These are phyloP conservation scores for Uronychia setigera DNA, from an alignment of 73 alveolate genomes.

Conservation along the genomic window DNA sequence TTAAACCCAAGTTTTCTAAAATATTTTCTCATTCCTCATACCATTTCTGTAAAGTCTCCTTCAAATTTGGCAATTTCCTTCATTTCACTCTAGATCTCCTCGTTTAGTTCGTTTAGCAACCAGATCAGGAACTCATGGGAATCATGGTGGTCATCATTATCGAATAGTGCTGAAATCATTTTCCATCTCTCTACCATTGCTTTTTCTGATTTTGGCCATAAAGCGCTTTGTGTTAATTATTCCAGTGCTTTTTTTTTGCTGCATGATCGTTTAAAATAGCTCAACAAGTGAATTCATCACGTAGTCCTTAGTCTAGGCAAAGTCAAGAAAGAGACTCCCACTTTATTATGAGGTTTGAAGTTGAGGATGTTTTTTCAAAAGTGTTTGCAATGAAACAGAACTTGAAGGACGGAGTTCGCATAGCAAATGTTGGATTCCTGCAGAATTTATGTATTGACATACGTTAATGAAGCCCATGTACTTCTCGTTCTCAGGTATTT, in stretches of 20 bases:
- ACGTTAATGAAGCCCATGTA: constrained; percentile 59
- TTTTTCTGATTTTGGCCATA: constrained; percentile 46
- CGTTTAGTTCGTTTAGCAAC: constrained; percentile 55
- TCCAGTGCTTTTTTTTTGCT: neutral
- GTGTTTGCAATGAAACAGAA: constrained; percentile 49
- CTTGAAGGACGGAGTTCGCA: constrained; percentile 63
- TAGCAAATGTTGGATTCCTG: constrained; percentile 68
- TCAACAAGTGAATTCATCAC: constrained; percentile 41
- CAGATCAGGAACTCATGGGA: constrained; percentile 78
- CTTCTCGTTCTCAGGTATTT: constrained; percentile 58
- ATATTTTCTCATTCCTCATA: neutral
- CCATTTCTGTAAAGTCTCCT: constrained; percentile 5
- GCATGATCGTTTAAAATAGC: constrained; percentile 23
- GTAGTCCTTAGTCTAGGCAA: neutral
- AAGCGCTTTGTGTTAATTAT: constrained; percentile 25
- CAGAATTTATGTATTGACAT: neutral
- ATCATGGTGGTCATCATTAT: constrained; percentile 80
- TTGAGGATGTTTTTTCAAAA: constrained; percentile 41
- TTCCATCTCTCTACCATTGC: constrained; percentile 12
- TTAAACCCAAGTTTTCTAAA: constrained; percentile 29
- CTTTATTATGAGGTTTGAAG: constrained; percentile 9
- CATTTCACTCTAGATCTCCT: constrained; percentile 34
- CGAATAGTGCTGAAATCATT: constrained; percentile 27
- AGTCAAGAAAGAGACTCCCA: constrained; percentile 25
- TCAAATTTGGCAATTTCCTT: constrained; percentile 5